These are phyloP conservation scores for Neocatenulostroma microsporum DNA, from an alignment of 2,329 filamentous ascomycete species.

Conservation along the genomic window DNA sequence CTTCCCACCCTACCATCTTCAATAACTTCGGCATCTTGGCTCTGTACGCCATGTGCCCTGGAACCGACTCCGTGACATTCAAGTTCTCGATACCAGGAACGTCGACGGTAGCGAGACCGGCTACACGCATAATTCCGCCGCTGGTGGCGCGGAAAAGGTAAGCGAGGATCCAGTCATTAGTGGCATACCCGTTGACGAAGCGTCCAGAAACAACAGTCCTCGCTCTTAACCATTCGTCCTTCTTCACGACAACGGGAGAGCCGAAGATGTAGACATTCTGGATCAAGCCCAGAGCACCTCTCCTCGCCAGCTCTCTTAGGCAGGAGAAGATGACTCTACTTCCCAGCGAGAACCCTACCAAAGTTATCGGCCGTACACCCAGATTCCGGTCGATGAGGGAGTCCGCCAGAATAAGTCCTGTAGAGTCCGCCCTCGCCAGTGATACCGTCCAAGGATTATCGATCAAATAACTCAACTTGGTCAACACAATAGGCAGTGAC, in stretches of 20 bases:
- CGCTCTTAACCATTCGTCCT: constrained; percentile 76
- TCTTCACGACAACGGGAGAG: constrained; percentile 82
- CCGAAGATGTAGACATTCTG: constrained; percentile 97
- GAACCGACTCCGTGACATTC: constrained; percentile 75
- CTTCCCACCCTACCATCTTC: constrained; percentile 79
- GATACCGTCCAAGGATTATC: constrained; percentile 99
- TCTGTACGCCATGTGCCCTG: constrained; percentile 95
- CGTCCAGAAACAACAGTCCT: constrained; percentile 82
- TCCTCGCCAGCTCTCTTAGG: constrained; percentile 73
- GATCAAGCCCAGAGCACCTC: constrained; percentile 75
- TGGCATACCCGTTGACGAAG: constrained; percentile 90
- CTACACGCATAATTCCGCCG: constrained; percentile 81
- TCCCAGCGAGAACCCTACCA: constrained; percentile 91
- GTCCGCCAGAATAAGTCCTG: constrained; percentile 87
- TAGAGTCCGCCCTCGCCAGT: constrained; percentile 76
- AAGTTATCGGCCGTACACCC: constrained; percentile 80
- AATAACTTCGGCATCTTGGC: constrained; percentile 82
- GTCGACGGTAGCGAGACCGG: constrained; percentile 71
- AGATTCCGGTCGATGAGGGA: constrained; percentile 87
- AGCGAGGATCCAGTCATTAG: constrained; percentile 89
- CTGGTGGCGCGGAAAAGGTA: constrained; percentile 93
- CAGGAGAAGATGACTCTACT: constrained; percentile 89
- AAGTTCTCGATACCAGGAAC: constrained; percentile 83
- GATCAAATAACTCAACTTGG: constrained; percentile 91
- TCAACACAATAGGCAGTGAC: constrained; percentile 82